Base-by-base conservation (phyloP, 2,329 filamentous ascomycete species). In the Sclerotiophoma versabilis region DNA sequence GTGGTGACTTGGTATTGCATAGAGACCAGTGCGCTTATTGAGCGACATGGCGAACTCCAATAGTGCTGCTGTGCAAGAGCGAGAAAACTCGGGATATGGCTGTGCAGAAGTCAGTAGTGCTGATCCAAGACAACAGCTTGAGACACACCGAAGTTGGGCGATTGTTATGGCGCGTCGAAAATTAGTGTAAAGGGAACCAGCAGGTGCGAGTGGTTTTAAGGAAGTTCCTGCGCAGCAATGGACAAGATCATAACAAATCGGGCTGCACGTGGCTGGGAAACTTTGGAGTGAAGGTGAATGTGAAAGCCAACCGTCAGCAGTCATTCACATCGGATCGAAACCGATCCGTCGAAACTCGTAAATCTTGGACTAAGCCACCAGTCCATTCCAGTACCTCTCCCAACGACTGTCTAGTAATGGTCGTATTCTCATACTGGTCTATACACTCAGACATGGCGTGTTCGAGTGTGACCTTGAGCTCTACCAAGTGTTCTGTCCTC, bases 1-100 rank as follows among this genome's bases (percentile, higher is more conserved):
- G 33, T 71, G 62, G 32, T 71, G 63, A 11, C 53, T 60, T 1
- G 67, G 62, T 5, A 72, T 53, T 2, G 46, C 11, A 26, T 69
- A 71, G 30, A 72, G 60, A 19, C 69, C 69, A 5, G 39, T 54
- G 15, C 29, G 46, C 39, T 46, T 49, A 27, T 49, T 42, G 42
- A 43, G 25, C 22, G 46, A 34, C 51, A 54, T 54, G 38, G n/a
- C 22, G 15, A 25, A 20, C n/a, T 14, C 15, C 14, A 38, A 17
- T 17, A 4, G 2, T 20, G 9, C 17, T n/a, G n/a, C 14, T 14
- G 44, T 7, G 22, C 6, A 22, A 27, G n/a, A 26, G 25, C 25
- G 19, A 19, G 32, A n/a, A 7, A 23, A 29, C n/a, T 32, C n/a
- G 8, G 4, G 19, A 6, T 37, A n/a, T 14, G 11, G 32, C 19